Conservation (phyloP, 2,329 filamentous ascomycete species). For the Clonostachys chloroleuca region DNA sequence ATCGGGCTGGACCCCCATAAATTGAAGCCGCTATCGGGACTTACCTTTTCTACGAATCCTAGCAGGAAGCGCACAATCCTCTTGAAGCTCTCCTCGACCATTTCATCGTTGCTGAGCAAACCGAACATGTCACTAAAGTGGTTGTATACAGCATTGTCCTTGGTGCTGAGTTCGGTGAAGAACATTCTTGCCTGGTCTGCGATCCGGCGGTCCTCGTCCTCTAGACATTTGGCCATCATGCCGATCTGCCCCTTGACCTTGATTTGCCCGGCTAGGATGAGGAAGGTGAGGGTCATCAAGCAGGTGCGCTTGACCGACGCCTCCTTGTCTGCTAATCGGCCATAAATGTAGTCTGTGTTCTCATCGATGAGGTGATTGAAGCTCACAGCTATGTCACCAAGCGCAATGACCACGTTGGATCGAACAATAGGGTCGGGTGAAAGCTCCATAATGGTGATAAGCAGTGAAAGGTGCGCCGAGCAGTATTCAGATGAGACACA, state of each 20-base stretch:
- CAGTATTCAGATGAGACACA: conserved; percentile 97
- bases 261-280: conserved; percentile 95
- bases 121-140: conserved; percentile 99
- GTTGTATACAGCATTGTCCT: conserved; percentile 98
- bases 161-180: conserved; percentile 94
- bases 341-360: conserved; percentile 97
- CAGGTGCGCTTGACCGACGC: conserved; percentile 93
- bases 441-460: conserved; percentile 97
- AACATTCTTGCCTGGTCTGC: conserved; percentile 96
- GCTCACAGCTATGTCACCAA: conserved; percentile 98
- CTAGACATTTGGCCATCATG: conserved; percentile 98
- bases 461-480: conserved; percentile 83
- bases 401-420: conserved; percentile 92
- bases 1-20: conserved; percentile 1
- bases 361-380: conserved; percentile 99
- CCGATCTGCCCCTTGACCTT: conserved; percentile 98
- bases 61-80: conserved; percentile 89
- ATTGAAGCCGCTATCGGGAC: conserved; percentile 11
- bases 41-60: conserved; percentile 95
- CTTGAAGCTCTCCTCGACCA: conserved; percentile 83
- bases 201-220: conserved; percentile 92
- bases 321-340: conserved; percentile 83
- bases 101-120: conserved; percentile 70
- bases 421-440: conserved; percentile 89
- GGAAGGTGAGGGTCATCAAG: conserved; percentile 95